A percentile compares a stretch with the other conserved stretches of the same genome.
phyloP scores from a whole-genome alignment of 345 rosid genomes.

The Nephelium lappaceum region DNA sequence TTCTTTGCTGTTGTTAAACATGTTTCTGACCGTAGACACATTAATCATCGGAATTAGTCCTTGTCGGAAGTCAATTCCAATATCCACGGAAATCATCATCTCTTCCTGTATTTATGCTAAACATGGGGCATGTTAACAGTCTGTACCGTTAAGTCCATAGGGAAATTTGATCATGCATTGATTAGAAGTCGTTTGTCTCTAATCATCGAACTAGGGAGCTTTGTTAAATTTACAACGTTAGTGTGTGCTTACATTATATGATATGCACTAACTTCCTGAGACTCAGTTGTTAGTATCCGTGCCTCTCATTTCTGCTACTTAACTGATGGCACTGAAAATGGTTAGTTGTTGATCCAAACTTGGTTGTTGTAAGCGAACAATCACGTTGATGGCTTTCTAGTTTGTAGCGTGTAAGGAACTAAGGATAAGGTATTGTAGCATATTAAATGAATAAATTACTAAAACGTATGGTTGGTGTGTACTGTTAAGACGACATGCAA shows the following conservation, averaged over 20 bases:
- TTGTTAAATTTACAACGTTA: background rate
- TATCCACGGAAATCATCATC: slow-evolving; percentile 12
- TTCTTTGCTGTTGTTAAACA: slow-evolving; percentile 25
- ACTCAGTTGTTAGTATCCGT: background rate
- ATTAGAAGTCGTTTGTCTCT: background rate
- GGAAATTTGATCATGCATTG: slow-evolving; percentile 2
- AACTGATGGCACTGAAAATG: background rate
- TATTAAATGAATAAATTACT: background rate
- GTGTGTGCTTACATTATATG: background rate
- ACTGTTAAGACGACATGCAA: background rate
- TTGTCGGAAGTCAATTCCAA: slow-evolving; percentile 19
- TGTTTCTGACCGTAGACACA: slow-evolving; percentile 25
- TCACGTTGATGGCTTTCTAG: too few species aligned
- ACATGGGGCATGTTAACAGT: too few species aligned
- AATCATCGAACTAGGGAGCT: background rate
- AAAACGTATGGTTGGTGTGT: background rate
- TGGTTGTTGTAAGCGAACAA: too few species aligned
- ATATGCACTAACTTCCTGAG: background rate
- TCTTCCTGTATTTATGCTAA: background rate
- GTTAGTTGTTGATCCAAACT: too few species aligned
- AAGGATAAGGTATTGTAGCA: too few species aligned
- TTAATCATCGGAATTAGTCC: slow-evolving; percentile 12
- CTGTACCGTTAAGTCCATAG: background rate
- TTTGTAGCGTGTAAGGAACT: too few species aligned
- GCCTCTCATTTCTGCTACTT: background rate